A percentile compares a stretch with the other conserved stretches of the same genome.
Evolutionary conservation across 192 early-diverging fungal genomes (phyloP).

Genomic region (Coemansia sp.): DNA sequence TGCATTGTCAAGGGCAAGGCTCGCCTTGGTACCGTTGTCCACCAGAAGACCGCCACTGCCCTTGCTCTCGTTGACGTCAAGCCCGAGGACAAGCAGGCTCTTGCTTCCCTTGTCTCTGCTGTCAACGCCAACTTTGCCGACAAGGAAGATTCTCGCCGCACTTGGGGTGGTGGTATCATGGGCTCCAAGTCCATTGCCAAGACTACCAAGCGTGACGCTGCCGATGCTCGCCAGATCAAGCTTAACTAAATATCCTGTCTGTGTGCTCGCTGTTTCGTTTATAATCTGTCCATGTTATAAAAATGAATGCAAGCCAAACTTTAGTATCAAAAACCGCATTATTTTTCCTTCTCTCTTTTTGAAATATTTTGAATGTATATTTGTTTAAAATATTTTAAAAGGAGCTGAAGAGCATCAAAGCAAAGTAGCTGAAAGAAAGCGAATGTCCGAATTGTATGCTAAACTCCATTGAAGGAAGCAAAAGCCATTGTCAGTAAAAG

Average conservation of each 20-base stretch:
- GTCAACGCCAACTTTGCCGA: slow-evolving; percentile 96
- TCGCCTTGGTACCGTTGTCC: slow-evolving; percentile 97
- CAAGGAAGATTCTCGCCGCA: slow-evolving; percentile 89
- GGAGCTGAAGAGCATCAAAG: too few species aligned
- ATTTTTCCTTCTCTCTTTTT: too few species aligned
- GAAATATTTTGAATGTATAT: too few species aligned
- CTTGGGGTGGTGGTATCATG: slow-evolving; percentile 99
- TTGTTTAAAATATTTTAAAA: too few species aligned
- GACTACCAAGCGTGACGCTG: slow-evolving; percentile 73
- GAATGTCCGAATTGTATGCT: too few species aligned
- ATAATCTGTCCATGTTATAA: slow-evolving; percentile 1
- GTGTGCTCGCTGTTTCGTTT: background rate
- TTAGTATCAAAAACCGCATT: too few species aligned
- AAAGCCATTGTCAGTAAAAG: too few species aligned
- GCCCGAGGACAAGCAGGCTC: slow-evolving; percentile 92
- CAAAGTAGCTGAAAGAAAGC: too few species aligned
- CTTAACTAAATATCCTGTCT: background rate
- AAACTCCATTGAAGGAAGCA: too few species aligned
- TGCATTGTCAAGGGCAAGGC: slow-evolving; percentile 99
- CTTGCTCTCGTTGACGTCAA: slow-evolving; percentile 91
- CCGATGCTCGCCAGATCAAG: slow-evolving; percentile 45
- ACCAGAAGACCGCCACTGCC: slow-evolving; percentile 99
- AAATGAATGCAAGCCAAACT: background rate
- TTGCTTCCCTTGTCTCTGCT: slow-evolving; percentile 82
- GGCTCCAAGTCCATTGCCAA: slow-evolving; percentile 87